A percentile compares a stretch with the other conserved stretches of the same genome.
phyloP scores from a whole-genome alignment of 192 early-diverging fungal species.

The Backusella tarrabulga region DNA sequence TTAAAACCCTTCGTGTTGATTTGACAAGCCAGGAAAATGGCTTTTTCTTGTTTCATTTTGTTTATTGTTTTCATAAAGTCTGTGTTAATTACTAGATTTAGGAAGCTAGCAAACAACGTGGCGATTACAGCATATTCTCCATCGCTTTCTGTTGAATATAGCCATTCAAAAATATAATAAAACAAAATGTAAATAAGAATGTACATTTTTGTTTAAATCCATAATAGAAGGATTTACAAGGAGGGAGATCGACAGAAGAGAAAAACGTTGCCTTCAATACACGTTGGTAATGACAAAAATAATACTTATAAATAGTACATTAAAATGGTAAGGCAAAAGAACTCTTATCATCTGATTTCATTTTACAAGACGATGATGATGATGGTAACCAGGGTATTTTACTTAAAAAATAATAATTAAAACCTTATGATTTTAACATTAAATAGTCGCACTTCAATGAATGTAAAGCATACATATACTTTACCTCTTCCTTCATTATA shows the following conservation, averaged over 20 bases:
- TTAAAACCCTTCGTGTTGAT: not conserved
- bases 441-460: too few relatives aligned
- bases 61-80: not conserved
- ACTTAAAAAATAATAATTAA: not conserved
- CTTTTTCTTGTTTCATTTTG: not conserved
- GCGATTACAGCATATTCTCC: not conserved
- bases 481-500: too few relatives aligned
- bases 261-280: not conserved
- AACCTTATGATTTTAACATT: not conserved
- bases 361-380: not conserved
- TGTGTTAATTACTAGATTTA: not conserved
- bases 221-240: too few relatives aligned
- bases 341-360: not conserved
- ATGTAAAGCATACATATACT: too few relatives aligned
- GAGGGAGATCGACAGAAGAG: not conserved
- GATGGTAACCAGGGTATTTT: too few relatives aligned
- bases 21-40: not conserved
- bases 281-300: not conserved
- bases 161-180: not conserved
- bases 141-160: not conserved
- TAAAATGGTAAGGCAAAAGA: not conserved
- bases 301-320: not conserved
- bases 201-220: not conserved
- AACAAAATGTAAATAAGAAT: not conserved
- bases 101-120: not conserved